Percentiles rank a stretch among this genome's conserved stretches.
Evolutionary conservation across 2,329 filamentous ascomycete genomes (phyloP).

Genomic region (Arthroderma sp.): DNA sequence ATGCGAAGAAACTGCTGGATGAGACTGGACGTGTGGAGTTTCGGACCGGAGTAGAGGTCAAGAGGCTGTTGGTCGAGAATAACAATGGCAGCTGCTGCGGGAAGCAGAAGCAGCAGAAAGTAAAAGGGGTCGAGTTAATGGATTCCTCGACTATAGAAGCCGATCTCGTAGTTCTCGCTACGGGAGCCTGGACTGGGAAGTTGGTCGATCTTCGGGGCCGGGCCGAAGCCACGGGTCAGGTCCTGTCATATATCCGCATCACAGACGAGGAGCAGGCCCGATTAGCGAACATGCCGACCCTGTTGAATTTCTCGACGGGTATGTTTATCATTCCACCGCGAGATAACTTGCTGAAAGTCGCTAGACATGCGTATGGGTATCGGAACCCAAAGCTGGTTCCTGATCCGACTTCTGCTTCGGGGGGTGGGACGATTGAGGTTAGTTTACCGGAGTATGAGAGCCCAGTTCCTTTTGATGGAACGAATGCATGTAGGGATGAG

Average conservation of each 20-base stretch:
- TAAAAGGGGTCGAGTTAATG: conserved; percentile 38
- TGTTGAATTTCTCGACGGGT: conserved; percentile 35
- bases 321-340: conserved; percentile 45
- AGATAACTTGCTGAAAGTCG: conserved; percentile 51
- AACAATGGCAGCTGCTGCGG: neutral
- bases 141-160: conserved; percentile 43
- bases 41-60: conserved; percentile 21
- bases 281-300: conserved; percentile 54
- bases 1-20: conserved; percentile 25
- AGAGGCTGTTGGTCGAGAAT: conserved; percentile 16
- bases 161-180: conserved; percentile 65
- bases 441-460: conserved; percentile 27
- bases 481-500: conserved; percentile 46
- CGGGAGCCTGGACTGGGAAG: conserved; percentile 73
- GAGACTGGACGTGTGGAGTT: conserved; percentile 24
- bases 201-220: conserved; percentile 67
- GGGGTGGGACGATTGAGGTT: conserved; percentile 14
- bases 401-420: conserved; percentile 10
- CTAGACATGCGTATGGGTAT: conserved; percentile 58
- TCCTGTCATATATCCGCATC: conserved; percentile 63
- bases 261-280: conserved; percentile 54
- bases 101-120: conserved; percentile 7
- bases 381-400: conserved; percentile 28
- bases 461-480: conserved; percentile 42
- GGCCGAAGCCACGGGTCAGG: conserved; percentile 69